Evolutionary conservation across 495 filamentous ascomycete genomes (phyloP).

Genomic region (Talaromyces nanjingensis): DNA sequence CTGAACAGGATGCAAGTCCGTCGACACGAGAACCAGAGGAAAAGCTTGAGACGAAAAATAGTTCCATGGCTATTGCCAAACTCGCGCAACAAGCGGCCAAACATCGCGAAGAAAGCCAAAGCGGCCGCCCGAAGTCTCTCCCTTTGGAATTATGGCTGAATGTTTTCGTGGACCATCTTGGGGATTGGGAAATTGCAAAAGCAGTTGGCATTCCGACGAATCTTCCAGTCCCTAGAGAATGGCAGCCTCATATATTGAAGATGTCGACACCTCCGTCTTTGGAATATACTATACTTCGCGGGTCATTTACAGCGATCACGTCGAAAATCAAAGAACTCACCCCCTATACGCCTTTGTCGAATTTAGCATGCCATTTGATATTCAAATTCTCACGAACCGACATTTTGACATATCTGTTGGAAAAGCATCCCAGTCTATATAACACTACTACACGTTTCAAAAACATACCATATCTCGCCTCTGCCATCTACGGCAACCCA

Average conservation of each 20-base stretch:
- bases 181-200: constrained; percentile 84
- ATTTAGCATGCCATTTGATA: constrained; percentile 76
- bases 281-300: constrained; percentile 75
- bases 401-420: constrained; percentile 74
- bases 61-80: constrained; percentile 2
- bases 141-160: constrained; percentile 86
- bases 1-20: constrained; percentile 14
- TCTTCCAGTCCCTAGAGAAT: constrained; percentile 64
- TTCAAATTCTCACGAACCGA: constrained; percentile 80
- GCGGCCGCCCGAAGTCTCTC: constrained; percentile 30
- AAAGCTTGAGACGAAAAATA: background rate
- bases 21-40: constrained; percentile 1
- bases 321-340: constrained; percentile 59
- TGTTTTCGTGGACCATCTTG: constrained; percentile 68
- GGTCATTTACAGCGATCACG: constrained; percentile 59
- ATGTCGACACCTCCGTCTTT: constrained; percentile 51
- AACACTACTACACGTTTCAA: constrained; percentile 74
- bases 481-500: constrained; percentile 75
- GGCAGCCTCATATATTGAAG: constrained; percentile 50
- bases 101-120: constrained; percentile 13
- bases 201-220: constrained; percentile 73
- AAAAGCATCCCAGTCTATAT: constrained; percentile 69
- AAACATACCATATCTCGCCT: constrained; percentile 76
- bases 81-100: constrained; percentile 5
- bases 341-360: constrained; percentile 66